Evolutionary conservation across 305 asterid species (phyloP).

Genomic region (Ilex paraguariensis): DNA sequence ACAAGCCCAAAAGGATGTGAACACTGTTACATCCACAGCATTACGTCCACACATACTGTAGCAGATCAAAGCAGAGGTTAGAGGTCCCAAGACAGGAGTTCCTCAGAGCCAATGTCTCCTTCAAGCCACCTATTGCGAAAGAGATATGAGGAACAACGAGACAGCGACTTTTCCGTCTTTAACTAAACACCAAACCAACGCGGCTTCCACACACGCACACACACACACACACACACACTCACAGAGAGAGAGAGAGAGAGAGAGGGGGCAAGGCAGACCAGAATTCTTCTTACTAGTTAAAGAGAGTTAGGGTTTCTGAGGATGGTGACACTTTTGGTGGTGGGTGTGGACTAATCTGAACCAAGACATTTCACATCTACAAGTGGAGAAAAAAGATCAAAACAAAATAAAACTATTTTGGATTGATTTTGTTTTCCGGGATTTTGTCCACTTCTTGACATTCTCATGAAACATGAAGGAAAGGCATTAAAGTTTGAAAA

Average conservation of each 20-base stretch:
- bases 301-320: slow-evolving; percentile 33
- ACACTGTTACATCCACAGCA: too few species aligned
- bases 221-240: too few species aligned
- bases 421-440: too few species aligned
- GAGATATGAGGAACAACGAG: slow-evolving; percentile 35
- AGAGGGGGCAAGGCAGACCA: neutral
- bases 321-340: slow-evolving; percentile 30
- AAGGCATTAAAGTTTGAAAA: too few species aligned
- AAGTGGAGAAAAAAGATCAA: neutral
- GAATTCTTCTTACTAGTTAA: slow-evolving; percentile 4
- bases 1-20: too few species aligned
- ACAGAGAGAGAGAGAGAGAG: neutral
- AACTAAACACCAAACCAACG: neutral
- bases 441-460: too few species aligned
- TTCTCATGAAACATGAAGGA: too few species aligned
- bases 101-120: slow-evolving; percentile 31
- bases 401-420: too few species aligned
- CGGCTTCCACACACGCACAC: too few species aligned
- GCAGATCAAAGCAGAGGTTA: slow-evolving; percentile 12
- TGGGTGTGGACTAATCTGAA: slow-evolving; percentile 2
- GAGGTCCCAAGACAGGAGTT: slow-evolving; percentile 46
- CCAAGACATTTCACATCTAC: slow-evolving; percentile 21
- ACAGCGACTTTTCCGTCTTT: slow-evolving; percentile 21
- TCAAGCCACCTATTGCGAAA: slow-evolving; percentile 49
- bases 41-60: slow-evolving; percentile 12